Base-by-base conservation (phyloP, 352 stramenopile genomes). In the Phytophthora europaea region DNA sequence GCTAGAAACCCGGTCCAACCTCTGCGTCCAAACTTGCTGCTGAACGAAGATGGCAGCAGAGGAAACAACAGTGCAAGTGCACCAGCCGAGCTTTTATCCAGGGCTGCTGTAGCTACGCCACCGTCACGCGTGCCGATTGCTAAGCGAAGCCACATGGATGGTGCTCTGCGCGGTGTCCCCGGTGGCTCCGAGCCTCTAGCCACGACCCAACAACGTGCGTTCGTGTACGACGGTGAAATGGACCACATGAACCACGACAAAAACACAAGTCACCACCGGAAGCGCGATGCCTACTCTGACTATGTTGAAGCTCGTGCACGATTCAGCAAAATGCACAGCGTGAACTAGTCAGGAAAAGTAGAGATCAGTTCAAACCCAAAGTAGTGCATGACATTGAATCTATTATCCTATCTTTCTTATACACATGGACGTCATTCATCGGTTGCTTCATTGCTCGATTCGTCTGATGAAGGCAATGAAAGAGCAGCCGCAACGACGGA, bases 271-370 rank as follows among this genome's bases (percentile, higher is more conserved):
- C 85, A 89, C 65, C 86, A 92, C 66, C 88, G 90, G 56, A 96
- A 96, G 72, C 88, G 89, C 48, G 90, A 96, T 63, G 78, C 87
- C 43, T 94, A 96, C 81, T 96, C 90, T 8, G 90, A 95, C 58
- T 96, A 96, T 61, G 88, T 96, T 57, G 90, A 96, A 67, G 90
- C 90, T n/a, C 84, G 88, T 51, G 90, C 88, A 31, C 85, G 90
- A 18, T 96, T 96, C 77, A 95, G 88, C 70, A 96, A 96, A 72
- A 95, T 96, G 88, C 90, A 96, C 74, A 95, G 88, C 58, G 90
- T 96, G 20, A 95, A 84, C 22, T 96, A 79, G 65, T 45, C 15
- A 45, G 7, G 38, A 31, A 23, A 23, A 34, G 13, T 53, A 33
- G 55, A 23, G 20, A 16, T 60, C 28, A 18, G 7, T 43, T 22